Evolutionary conservation across 257 asterid species (phyloP), one percentile per base, ranked within the genome.

Genomic region (Nicotiana attenuata): DNA sequence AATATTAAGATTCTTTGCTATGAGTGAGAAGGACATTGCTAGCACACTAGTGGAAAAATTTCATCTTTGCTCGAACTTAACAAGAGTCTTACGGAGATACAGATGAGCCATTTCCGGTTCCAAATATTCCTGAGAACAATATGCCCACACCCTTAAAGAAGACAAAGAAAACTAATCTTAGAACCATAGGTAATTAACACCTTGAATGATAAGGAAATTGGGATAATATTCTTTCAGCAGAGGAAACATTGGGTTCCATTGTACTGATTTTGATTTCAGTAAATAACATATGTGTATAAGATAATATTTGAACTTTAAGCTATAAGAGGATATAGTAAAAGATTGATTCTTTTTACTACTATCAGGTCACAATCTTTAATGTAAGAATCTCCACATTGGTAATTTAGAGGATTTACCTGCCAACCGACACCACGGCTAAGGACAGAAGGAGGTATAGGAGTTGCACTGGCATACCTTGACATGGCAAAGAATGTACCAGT

Each of bases 381-480:
- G 17, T 65, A 41, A 41, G 50, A 41, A 41, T 41, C 11, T 41
- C 50, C 50, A 2, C 50, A 41, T 41, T 41, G 50, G 41, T 31
- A 13, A 31, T 3, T 15, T 26, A 59, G 68, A 22, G 57, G 10
- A 38, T 53, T 84, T 87, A 95, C 99, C 98, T 94, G 99, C 99
- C 98, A 94, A 75, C 98, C 98, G 38, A 94, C 86, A 22, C 99
- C 99, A 26, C 98, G 98, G 85, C 99, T 94, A 28, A 94, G 95
- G 84, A 96, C 90, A 65, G 99, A 92, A 80, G 93, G 97, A n/a
- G 99, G 99, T 57, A 86, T 50, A 4, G 98, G 97, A 87, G 98
- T 96, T 65, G 99, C 99, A 75, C 99, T 96, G 31, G 97, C 94
- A 83, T 90, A 94, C 69, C 97, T 92, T 4, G 98, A 91, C 78